These are phyloP conservation scores for Drechslerella dactyloides DNA, from an alignment of 2,329 filamentous ascomycete genomes.

Conservation along the genomic window DNA sequence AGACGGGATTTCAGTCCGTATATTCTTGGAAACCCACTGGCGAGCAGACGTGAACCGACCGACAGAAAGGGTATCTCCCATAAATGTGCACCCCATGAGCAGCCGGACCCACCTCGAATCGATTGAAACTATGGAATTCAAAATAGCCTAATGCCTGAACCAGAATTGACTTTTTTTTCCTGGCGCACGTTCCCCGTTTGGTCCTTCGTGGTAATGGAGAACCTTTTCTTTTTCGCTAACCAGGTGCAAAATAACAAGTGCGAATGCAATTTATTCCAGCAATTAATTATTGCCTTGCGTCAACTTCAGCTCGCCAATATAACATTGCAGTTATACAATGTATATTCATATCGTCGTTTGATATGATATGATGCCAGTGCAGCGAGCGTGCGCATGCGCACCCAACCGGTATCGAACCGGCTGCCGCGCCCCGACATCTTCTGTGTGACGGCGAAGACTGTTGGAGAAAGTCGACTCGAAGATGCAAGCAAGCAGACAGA, in stretches of 20 bases:
- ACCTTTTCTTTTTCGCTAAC: conserved; percentile 11
- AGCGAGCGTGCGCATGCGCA: not conserved
- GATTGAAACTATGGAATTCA: conserved; percentile 44
- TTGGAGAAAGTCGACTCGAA: not conserved
- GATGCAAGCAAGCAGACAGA: too few species aligned
- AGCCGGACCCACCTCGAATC: conserved; percentile 45
- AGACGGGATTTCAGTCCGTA: conserved; percentile 50
- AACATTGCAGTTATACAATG: not conserved
- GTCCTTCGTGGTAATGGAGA: conserved; percentile 36
- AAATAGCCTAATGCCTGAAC: conserved; percentile 51
- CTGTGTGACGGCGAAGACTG: not conserved
- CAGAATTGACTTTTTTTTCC: conserved; percentile 44
- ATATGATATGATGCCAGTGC: too few species aligned
- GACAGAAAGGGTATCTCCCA: conserved; percentile 11
- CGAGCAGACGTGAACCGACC: not conserved
- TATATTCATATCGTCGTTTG: not conserved
- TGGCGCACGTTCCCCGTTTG: conserved; percentile 48
- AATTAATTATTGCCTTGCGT: not conserved
- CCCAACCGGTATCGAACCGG: not conserved
- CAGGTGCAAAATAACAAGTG: not conserved
- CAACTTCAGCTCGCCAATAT: not conserved
- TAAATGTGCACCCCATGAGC: conserved; percentile 40
- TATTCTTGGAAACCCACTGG: conserved; percentile 29
- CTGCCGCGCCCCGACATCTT: not conserved
- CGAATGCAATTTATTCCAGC: conserved; percentile 5